Conservation (phyloP, 495 filamentous ascomycete species). For the Neurospora intermedia region DNA sequence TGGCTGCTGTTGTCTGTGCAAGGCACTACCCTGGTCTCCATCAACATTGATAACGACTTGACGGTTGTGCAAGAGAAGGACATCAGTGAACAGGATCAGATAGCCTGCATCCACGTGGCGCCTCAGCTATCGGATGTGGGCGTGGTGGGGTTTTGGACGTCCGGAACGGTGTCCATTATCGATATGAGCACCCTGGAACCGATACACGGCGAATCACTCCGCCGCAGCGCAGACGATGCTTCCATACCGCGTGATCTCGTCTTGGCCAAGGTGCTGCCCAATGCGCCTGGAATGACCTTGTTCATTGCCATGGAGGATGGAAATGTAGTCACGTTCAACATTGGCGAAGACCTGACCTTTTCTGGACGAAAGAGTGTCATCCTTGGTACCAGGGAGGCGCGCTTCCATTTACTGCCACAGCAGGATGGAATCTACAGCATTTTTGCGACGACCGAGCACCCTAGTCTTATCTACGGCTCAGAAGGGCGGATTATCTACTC, state of each 20-base stretch:
- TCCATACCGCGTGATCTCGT: constrained; percentile 76
- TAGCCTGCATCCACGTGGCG: constrained; percentile 64
- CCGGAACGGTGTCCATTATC: constrained; percentile 61
- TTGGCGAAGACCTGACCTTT: constrained; percentile 52
- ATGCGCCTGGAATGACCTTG: constrained; percentile 50
- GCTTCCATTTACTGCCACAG: constrained; percentile 65
- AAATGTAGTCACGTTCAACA: constrained; percentile 73
- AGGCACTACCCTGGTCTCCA: constrained; percentile 53
- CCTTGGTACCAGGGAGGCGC: constrained; percentile 75
- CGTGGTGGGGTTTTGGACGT: constrained; percentile 78
- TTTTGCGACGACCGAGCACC: constrained; percentile 88
- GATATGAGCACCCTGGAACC: constrained; percentile 51
- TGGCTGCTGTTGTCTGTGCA: constrained; percentile 62
- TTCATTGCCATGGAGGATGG: constrained; percentile 95
- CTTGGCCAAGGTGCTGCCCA: constrained; percentile 59
- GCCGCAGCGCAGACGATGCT: constrained; percentile 50
- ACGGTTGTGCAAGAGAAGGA: constrained; percentile 45
- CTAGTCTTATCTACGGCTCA: constrained; percentile 80
- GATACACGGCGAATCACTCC: constrained; percentile 29
- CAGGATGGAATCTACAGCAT: constrained; percentile 56
- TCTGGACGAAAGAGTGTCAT: constrained; percentile 69
- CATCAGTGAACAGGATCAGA: constrained; percentile 55
- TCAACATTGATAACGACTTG: constrained; percentile 52
- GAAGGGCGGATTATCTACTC: constrained; percentile 88
- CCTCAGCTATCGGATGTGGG: constrained; percentile 40